phyloP scores from a whole-genome alignment of 2,329 filamentous ascomycete genomes.

The Hypoxylon sp. region DNA sequence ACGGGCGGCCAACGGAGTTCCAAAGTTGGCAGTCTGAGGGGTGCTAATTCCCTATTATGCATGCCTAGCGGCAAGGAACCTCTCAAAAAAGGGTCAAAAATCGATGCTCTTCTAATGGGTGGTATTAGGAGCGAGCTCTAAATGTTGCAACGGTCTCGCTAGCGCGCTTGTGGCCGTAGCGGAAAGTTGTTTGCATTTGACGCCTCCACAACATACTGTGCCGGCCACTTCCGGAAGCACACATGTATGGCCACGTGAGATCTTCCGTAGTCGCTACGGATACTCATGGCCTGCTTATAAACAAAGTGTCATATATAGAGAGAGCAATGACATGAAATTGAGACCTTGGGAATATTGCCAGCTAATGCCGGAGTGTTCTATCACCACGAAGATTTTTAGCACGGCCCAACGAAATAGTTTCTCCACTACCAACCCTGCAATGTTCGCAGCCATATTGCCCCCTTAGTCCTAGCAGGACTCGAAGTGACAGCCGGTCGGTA shows the following conservation, averaged over 20 bases:
- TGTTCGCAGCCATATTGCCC: not conserved
- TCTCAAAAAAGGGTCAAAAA: constrained; percentile 77
- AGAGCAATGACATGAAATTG: not conserved
- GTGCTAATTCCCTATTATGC: constrained; percentile 88
- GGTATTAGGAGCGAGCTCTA: constrained; percentile 42
- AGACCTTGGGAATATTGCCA: not conserved
- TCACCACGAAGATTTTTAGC: not conserved
- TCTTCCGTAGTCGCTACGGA: not conserved
- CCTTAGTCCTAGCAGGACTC: constrained; percentile 1
- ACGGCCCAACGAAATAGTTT: not conserved
- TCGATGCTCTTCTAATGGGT: constrained; percentile 86
- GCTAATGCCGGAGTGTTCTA: not conserved
- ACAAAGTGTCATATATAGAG: not conserved
- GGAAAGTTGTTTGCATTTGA: not conserved
- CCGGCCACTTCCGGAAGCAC: not conserved
- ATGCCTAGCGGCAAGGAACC: constrained; percentile 76
- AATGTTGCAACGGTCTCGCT: not conserved
- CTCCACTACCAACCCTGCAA: not conserved
- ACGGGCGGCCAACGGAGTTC: constrained; percentile 94
- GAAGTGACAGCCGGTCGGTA: constrained; percentile 1
- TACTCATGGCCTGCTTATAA: not conserved
- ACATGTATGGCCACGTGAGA: not conserved
- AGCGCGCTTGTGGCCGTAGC: not conserved
- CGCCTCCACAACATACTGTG: not conserved
- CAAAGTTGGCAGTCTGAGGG: constrained; percentile 87